Evolutionary conservation across 371 early-diverging fungal genomes (phyloP).

Genomic region (Saksenaea vasiformis): DNA sequence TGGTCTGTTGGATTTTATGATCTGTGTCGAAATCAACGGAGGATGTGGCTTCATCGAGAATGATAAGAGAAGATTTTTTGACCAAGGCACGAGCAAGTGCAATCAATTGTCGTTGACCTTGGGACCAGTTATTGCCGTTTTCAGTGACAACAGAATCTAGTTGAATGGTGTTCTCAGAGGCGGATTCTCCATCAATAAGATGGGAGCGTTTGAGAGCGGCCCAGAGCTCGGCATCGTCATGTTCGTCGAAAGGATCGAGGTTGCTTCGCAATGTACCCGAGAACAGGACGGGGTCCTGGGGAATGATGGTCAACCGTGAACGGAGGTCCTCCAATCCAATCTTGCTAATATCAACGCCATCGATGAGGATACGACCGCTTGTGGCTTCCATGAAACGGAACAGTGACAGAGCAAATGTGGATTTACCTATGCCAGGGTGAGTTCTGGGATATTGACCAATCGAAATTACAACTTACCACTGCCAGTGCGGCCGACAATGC

Average conservation of each 20-base stretch:
- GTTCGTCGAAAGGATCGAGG: constrained; percentile 66
- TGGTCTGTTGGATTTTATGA: constrained; percentile 65
- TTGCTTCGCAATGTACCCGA: constrained; percentile 68
- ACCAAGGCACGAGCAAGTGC: constrained; percentile 80
- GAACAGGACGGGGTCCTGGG: constrained; percentile 74
- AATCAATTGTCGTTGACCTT: constrained; percentile 85
- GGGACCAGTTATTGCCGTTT: constrained; percentile 73
- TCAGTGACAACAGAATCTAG: constrained; percentile 63
- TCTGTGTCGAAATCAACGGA: constrained; percentile 64
- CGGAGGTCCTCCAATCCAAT: constrained; percentile 69
- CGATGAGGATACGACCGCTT: constrained; percentile 65
- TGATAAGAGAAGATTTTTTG: constrained; percentile 51
- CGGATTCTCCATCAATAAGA: constrained; percentile 6
- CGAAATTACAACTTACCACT: constrained; percentile 30
- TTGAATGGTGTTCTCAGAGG: not conserved
- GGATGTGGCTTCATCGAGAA: constrained; percentile 61
- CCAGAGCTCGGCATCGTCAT: constrained; percentile 71
- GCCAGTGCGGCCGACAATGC: constrained; percentile 70
- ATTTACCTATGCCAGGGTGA: constrained; percentile 54
- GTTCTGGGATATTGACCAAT: not conserved
- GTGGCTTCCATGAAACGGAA: constrained; percentile 72
- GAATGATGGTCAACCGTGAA: constrained; percentile 66
- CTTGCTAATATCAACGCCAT: constrained; percentile 66
- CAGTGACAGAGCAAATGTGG: constrained; percentile 66
- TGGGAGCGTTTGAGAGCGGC: constrained; percentile 55